These are phyloP conservation scores for Lippia alba DNA, from an alignment of 305 asterid genomes.

Conservation along the genomic window DNA sequence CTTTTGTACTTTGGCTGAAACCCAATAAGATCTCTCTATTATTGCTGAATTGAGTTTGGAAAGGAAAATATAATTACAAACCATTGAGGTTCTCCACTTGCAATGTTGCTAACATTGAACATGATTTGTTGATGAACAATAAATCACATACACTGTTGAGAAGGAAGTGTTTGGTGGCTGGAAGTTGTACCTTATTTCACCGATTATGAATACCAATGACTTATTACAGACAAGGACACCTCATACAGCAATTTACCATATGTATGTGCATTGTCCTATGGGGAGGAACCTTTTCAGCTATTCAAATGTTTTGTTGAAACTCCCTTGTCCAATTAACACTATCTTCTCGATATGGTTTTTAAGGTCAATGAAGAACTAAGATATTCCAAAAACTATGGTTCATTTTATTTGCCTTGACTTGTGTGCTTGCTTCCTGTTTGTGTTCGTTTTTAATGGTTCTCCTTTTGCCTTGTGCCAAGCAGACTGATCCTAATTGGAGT, in stretches of 20 bases:
- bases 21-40: neutral
- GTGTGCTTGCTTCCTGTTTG: neutral
- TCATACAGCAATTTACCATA: too few relatives aligned
- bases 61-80: neutral
- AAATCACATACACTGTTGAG: neutral
- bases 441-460: slow-evolving; percentile 27
- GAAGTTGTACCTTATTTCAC: neutral
- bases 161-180: neutral
- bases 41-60: neutral
- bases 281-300: too few relatives aligned
- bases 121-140: neutral
- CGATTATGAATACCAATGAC: too few relatives aligned
- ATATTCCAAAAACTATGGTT: too few relatives aligned
- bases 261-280: too few relatives aligned
- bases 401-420: neutral
- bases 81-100: neutral
- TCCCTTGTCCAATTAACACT: neutral
- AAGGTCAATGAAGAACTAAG: neutral
- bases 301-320: too few relatives aligned
- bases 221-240: too few relatives aligned
- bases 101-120: neutral
- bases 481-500: slow-evolving; percentile 99
- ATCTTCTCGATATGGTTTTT: neutral
- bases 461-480: slow-evolving; percentile 48
- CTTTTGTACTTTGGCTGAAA: neutral